phyloP scores from a whole-genome alignment of 1,284 basidiomycete genomes.

The Apiotrichum porosum region DNA sequence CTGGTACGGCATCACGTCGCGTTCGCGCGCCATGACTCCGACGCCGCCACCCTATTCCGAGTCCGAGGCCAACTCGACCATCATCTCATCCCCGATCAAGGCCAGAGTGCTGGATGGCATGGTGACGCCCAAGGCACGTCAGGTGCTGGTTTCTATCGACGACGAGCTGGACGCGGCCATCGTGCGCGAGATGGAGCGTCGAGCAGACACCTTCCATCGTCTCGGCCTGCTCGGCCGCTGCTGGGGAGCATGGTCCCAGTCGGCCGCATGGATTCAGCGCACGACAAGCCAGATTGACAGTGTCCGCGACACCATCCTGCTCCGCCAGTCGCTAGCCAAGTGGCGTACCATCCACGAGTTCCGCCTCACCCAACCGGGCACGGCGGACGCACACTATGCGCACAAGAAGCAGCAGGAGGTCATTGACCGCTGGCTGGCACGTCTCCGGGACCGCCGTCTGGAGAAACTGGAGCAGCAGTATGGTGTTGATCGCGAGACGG shows the following conservation, averaged over 20 bases:
- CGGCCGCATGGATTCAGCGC: constrained; percentile 36
- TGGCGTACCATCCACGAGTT: constrained; percentile 28
- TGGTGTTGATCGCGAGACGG: background rate
- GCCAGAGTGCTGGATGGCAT: background rate
- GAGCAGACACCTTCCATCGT: constrained; percentile 38
- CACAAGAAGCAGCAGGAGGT: constrained; percentile 16
- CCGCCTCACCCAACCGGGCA: constrained; percentile 27
- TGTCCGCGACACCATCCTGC: constrained; percentile 34
- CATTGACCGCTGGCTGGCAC: constrained; percentile 23
- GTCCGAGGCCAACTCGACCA: constrained; percentile 7
- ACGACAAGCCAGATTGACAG: constrained; percentile 39
- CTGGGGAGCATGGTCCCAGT: constrained; percentile 39
- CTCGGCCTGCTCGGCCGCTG: constrained; percentile 41
- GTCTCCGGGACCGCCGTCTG: constrained; percentile 18
- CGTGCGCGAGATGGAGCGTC: constrained; percentile 26
- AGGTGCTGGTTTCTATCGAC: too few species aligned
- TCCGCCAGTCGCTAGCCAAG: constrained; percentile 33
- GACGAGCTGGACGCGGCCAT: constrained; percentile 3
- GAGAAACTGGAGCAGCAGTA: constrained; percentile 9
- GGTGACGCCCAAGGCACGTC: background rate
- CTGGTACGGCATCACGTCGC: constrained; percentile 1
- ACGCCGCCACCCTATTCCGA: constrained; percentile 7
- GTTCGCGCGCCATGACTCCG: background rate
- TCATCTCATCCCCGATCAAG: background rate
- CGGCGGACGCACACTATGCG: constrained; percentile 32